Base-by-base conservation (phyloP, 2,329 filamentous ascomycete genomes). In the Calonectria honghensis region DNA sequence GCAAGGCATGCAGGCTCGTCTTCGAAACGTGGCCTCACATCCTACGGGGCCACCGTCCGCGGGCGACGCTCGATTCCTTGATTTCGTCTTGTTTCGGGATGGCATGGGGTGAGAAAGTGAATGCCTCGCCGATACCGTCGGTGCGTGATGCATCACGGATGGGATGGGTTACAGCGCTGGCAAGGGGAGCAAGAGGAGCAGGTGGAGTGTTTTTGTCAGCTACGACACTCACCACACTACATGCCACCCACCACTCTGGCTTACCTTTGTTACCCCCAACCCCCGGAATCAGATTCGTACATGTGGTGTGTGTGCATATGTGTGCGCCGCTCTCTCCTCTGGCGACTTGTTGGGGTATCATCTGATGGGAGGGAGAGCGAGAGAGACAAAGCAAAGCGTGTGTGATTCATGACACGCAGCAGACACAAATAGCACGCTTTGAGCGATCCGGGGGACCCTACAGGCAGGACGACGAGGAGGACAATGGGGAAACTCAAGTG, bases 21-120 rank as follows among this genome's bases (percentile, higher is more conserved):
- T 13, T 73, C 35, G 73, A 68, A 73, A 75, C 64, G 73, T 75
- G 73, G 70, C 70, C 59, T 70, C 67, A 68, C 66, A 54, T 37
- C 35, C 51, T 37, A 63, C 57, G 57, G 57, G 18, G 57, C 37
- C 57, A 18, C 57, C 32, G 57, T 41, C 10, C 32, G 24, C 57
- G 61, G 61, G 41, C 61, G 39, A 41, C 24, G 37, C n/a, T 45
- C n/a, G 50, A 41, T 66, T 48, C 50, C 48, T 57, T 24, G 65
- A 65, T 69, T 65, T 41, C 37, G 35, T 63, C 57, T 63, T 63
- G 24, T 63, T 63, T 63, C 37, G 57, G 57, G 57, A 63, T 31
- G 27, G 57, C 24, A 37, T 63, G 57, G 57, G 31, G 57, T 29
- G 35, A 63, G 57, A 41, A 63, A 63, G 32, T 29, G 57, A 63